Base-by-base conservation (phyloP, 2,329 filamentous ascomycete species). In the Claviceps sp. region DNA sequence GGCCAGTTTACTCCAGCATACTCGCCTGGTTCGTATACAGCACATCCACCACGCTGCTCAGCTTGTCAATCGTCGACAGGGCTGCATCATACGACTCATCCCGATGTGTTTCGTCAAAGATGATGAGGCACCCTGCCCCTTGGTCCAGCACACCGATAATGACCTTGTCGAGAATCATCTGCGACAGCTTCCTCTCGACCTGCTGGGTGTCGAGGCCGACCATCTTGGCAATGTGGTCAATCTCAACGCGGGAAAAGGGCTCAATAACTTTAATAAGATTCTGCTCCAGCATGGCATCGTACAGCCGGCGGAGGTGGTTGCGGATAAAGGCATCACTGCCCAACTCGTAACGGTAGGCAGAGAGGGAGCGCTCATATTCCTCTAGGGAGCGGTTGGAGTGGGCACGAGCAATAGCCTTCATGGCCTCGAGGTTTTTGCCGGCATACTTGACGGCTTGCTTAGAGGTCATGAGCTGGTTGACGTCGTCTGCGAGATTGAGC, bases 191-290 rank as follows among this genome's bases (percentile, higher is more conserved):
- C 62, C 90, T 83, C 80, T 98, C 94, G 54, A 98, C 93, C 73
- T 97, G 91, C 69, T 89, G 85, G 26, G 88, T 95, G 68, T 97
- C 93, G 56, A 98, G 77, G 41, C 91, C 90, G 50, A 98, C 93
- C 85, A 97, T 95, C 75, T 93, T 89, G 60, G 93, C 91, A 62
- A 98, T 89, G 68, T 98, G 93, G 61, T 85, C 86, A 62, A 98
- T 95, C 72, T 98, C 93, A 51, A 98, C 93, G 56, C 90, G 82
- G 63, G 88, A 95, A 73, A 97, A 98, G 22, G 93, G 93, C 77
- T 98, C 93, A 66, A 98, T 98, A 57, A 98, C 93, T 77, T 98
- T 97, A 79, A 97, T 94, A 43, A 98, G 79, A 70, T 98, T 98
- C 78, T 98, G 93, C 76, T 98, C 93, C 65, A 98, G 72, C 89